Percentiles rank a stretch among this genome's conserved stretches.
These are phyloP conservation scores for Cetraspora pellucida DNA, from an alignment of 192 early-diverging fungal species.

Conservation along the genomic window DNA sequence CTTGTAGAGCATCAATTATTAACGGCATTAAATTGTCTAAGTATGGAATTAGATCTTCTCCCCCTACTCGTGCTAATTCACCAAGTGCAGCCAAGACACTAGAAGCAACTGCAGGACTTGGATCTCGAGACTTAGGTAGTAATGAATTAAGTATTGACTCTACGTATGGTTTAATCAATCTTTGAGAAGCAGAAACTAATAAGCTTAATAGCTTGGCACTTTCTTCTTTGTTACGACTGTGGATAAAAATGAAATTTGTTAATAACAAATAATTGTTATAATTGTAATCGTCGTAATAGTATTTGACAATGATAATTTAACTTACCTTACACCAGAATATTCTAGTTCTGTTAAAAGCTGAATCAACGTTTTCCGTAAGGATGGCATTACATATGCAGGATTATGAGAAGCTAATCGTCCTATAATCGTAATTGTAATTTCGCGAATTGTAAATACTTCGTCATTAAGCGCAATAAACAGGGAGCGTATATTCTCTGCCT, in stretches of 20 bases:
- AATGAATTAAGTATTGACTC: conserved; percentile 84
- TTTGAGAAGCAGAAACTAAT: conserved; percentile 74
- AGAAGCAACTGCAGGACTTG: conserved; percentile 77
- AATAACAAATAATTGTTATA: not conserved
- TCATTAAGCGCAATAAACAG: conserved; percentile 90
- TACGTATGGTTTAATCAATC: conserved; percentile 88
- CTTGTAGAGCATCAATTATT: conserved; percentile 87
- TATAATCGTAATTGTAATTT: conserved; percentile 81
- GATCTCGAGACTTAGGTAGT: conserved; percentile 79
- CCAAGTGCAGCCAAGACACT: conserved; percentile 78
- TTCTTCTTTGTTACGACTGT: conserved; percentile 81
- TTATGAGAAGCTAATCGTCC: conserved; percentile 85
- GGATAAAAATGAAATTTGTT: not conserved
- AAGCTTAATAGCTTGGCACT: conserved; percentile 76
- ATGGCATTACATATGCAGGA: conserved; percentile 92
- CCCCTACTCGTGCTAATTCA: conserved; percentile 81
- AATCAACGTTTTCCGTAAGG: conserved; percentile 80
- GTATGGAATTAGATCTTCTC: conserved; percentile 80
- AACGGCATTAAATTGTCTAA: conserved; percentile 79
- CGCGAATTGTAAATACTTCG: conserved; percentile 85
- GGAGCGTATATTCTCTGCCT: conserved; percentile 87
- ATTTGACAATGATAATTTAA: not conserved
- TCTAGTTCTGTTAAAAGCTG: conserved; percentile 91
- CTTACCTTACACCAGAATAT: conserved; percentile 68
- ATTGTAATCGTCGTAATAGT: too few relatives aligned